Evolutionary conservation across 148 eudicot species (phyloP).

Genomic region (Camellia japonica): DNA sequence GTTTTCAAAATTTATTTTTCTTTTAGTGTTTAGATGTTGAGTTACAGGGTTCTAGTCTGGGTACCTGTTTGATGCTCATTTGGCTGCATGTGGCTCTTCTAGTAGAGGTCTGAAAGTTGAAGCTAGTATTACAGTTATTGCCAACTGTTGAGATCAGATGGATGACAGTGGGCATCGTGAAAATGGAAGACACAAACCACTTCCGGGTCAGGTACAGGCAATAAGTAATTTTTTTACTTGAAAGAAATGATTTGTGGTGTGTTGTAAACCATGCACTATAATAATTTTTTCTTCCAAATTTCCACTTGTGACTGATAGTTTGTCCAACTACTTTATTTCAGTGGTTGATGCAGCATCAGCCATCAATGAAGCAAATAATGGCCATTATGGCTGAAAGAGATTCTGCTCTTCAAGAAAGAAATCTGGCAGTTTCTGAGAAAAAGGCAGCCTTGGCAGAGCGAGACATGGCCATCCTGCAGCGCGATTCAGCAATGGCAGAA

Average conservation of each 20-base stretch:
- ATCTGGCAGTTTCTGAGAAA: conserved; percentile 78
- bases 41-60: conserved; percentile 9
- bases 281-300: not conserved
- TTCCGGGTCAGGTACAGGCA: conserved; percentile 71
- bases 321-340: conserved; percentile 24
- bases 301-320: not conserved
- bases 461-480: conserved; percentile 82
- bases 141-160: conserved; percentile 37
- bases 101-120: conserved; percentile 12
- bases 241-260: not conserved
- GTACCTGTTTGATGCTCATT: conserved; percentile 15
- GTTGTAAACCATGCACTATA: not conserved
- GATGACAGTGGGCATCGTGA: conserved; percentile 78
- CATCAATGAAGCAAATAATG: conserved; percentile 97
- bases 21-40: conserved; percentile 1
- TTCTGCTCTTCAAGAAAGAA: conserved; percentile 91
- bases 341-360: conserved; percentile 97
- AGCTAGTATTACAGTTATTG: not conserved
- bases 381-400: conserved; percentile 93
- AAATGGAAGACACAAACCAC: conserved; percentile 75
- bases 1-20: not conserved
- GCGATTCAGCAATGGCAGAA: conserved; percentile 77
- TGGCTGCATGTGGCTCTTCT: conserved; percentile 6
- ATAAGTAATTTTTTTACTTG: not conserved
- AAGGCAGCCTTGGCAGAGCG: conserved; percentile 85